These are phyloP conservation scores for Blastobotrys serpentis DNA, from an alignment of 1,139 yeast species.

Conservation along the genomic window DNA sequence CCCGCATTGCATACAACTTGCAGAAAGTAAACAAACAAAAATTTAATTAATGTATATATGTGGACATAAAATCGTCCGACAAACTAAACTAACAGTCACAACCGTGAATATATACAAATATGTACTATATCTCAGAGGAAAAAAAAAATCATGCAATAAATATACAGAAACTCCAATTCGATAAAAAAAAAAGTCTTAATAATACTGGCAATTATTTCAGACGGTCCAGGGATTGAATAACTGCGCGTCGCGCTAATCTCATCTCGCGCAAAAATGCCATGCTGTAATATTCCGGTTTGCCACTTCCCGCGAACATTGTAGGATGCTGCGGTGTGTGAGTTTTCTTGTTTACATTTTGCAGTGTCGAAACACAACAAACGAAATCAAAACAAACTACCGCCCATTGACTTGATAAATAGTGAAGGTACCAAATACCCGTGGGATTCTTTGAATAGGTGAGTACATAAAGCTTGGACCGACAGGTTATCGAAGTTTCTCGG, in stretches of 20 bases:
- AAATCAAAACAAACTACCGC: constrained; percentile 8
- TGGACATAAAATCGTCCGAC: too few relatives aligned
- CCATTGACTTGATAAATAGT: constrained; percentile 1
- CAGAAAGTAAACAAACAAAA: not conserved
- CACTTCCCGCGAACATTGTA: not conserved
- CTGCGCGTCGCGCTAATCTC: constrained; percentile 1
- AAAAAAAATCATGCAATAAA: not conserved
- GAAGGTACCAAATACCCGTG: constrained; percentile 3
- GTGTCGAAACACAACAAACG: constrained; percentile 5
- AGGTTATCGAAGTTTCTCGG: not conserved
- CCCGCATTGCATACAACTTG: not conserved
- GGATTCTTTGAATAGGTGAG: constrained; percentile 7
- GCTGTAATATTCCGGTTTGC: not conserved
- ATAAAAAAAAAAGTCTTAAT: too few relatives aligned
- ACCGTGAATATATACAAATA: too few relatives aligned
- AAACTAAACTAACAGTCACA: too few relatives aligned
- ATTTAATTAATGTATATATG: too few relatives aligned
- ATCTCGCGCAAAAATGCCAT: not conserved
- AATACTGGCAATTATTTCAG: too few relatives aligned
- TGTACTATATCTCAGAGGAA: too few relatives aligned
- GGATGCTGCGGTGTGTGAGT: constrained; percentile 4
- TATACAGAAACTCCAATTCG: not conserved
- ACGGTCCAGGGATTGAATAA: too few relatives aligned
- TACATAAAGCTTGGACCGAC: not conserved
- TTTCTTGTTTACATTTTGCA: constrained; percentile 11